Evolutionary conservation across 1,284 basidiomycete genomes (phyloP), one percentile per base, ranked within the genome.

Genomic region (Moniliophthora roreri): DNA sequence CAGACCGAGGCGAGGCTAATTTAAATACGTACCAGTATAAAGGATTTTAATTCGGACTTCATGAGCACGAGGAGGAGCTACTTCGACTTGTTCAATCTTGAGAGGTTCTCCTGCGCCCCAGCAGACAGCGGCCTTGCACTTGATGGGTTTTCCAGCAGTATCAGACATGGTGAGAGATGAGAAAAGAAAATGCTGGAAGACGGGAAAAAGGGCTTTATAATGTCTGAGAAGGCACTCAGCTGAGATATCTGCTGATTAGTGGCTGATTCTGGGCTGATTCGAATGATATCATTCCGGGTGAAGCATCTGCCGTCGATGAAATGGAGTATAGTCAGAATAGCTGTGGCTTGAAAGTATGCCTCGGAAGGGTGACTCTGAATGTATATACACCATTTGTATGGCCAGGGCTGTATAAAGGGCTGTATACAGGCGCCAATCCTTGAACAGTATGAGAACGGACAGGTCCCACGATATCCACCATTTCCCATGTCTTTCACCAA

Each of bases 41-140:
- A 96, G 80, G 64, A 99, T 91, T 65, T 88, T 84, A 68, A 98
- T 93, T 57, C 96, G 82, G 62, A 99, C 96, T 79, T 99, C 96
- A 68, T 92, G 82, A 21, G 88, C 87, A 57, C 79, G 80, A 41
- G 96, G 97, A 50, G 97, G 94, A 35, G 88, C 90, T 38, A 99
- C 97, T 67, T 97, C 89, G 65, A 99, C 86, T 34, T 92, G 85
- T 72, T 99, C 96, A 64, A 98, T 76, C 61, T 87, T 86, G 60
- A 99, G 84, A 38, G 89, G 85, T 69, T 97, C 86, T 58, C 90
- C 90, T 16, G 96, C 93, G 57, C 82, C 93, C 97, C 96, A 99
- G 67, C 95, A 97, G 58, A 98, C 87, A 50, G 95, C 95, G 49
- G 95, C 94, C 72, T 94, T 95, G 80, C 95, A 98, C 54, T 79